Evolutionary conservation across 2,329 filamentous ascomycete species (phyloP), one percentile per base, ranked within the genome.

Genomic region (Epichloe elymi): DNA sequence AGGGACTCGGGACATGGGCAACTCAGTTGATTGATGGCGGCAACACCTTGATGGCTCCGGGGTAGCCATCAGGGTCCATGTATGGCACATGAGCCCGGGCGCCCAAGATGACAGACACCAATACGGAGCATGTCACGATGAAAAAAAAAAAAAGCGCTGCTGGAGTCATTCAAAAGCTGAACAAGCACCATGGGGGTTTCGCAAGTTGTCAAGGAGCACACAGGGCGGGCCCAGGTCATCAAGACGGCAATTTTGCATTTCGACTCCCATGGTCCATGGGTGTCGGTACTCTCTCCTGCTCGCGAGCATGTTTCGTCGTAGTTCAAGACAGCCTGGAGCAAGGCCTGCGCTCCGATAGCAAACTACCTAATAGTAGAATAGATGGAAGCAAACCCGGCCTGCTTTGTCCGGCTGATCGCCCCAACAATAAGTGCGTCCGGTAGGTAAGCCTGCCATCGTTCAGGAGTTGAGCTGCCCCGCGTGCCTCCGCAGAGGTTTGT

Each of bases 331-430:
- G 57, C 54, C 1, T 62, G 60, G 11, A 65, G 53, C 20, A 66
- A 54, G 8, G 59, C 54, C 36, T 65, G 63, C 1, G 63, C 55
- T 12, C 63, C 62, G 12, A 59, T 51, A 3, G 59, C 55, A n/a
- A n/a, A 39, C 62, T 59, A 37, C 23, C 12, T 5, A 10, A 15
- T 23, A 23, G 36, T 37, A 43, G 30, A 5, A 43, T 26, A 6
- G 5, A 20, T n/a, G 5, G 14, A n/a, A 17, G 37, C 5, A 6
- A 19, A n/a, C 19, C 19, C 19, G 19, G 52, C 66, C 56, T 59
- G 78, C 74, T 87, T 88, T 4, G 83, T 88, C 84, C 83, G 88
- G 61, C 89, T 88, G 5, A 90, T 79, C 1, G 88, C 78, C 3
- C 85, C 86, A 1, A 90, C 74, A 5, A 48, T 79, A 85, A 85